Base-by-base conservation (phyloP, 352 stramenopile species). In the Pythium coloratum region DNA sequence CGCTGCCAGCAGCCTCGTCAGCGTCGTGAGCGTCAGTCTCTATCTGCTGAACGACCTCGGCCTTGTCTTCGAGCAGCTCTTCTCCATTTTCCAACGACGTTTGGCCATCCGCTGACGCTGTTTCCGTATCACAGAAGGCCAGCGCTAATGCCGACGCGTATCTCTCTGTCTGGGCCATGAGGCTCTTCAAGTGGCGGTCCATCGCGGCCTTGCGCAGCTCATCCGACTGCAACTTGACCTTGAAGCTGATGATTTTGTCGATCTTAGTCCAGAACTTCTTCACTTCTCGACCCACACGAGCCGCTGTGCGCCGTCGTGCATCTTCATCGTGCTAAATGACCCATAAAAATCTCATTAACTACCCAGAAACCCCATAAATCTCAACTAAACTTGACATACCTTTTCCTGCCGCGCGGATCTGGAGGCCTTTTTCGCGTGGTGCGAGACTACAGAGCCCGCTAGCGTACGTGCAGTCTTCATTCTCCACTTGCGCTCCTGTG, bases 221-320 rank as follows among this genome's bases (percentile, higher is more conserved):
- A 58, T 99, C 94, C 7, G 85, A 82, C 69, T 96, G 80, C 14
- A 98, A 61, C 68, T 98, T 98, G 75, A 99, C 94, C 77, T 99
- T 99, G 72, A 98, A 99, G 26, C 88, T 87, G 56, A 99, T 96
- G 55, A 99, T 90, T 67, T 98, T 96, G 84, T 99, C 97, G 64
- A 99, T 97, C 76, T 99, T 99, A 42, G 73, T 81, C 97, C 97
- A 99, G 59, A 98, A 98, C 33, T 91, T 89, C 55, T 94, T 90
- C 9, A 99, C 89, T 42, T 97, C 84, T 2, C 96, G 66, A 0
- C 82, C 87, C 0, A 99, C 84, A 54, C 86, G 85, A 0, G 81
- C 89, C 0, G 90, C 92, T 0, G 92, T 50, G 34, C 88, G 71
- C 0, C 85, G 76, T 24, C 74, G 74, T 2, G 59, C 56, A 3